Evolutionary conservation across 495 filamentous ascomycete species (phyloP), one percentile per base, ranked within the genome.

Genomic region (Lepraria neglecta): DNA sequence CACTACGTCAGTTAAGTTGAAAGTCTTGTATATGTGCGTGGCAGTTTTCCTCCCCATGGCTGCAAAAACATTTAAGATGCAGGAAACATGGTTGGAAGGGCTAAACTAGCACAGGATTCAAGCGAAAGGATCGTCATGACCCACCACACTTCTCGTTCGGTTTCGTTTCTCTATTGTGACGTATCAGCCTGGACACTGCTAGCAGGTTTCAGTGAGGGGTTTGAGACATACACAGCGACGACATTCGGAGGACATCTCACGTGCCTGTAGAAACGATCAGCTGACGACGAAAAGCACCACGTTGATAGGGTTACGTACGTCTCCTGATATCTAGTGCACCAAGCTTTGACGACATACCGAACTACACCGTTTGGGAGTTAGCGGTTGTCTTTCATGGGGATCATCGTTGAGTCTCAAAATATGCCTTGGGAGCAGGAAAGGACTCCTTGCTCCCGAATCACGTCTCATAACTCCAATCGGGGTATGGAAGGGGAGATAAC

Each of bases 261-360:
- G 43, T 71, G 64, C 40, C 67, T 60, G 52, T 56, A 35, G 17
- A 24, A 46, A 40, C 30, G 31, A 19, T 61, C 50, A 61, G 50
- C 19, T 5, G 40, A 56, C 12, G 31, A n/a, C 43, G 17, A 47
- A 11, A 27, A 40, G 47, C 24, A 21, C 40, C 51, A 53, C 12
- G 51, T 31, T 12, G 28, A 43, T 19, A 59, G 59, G 10, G 71
- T 40, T 71, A 73, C 64, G 43, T 9, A 43, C 31, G 75, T 78
- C 58, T 74, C 66, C 56, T 78, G 76, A 62, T 82, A 82, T 57
- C 73, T 72, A 19, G 70, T 70, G 63, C 80, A 83, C 80, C 80
- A 83, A 28, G 77, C 77, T 58, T 74, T 69, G 19, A 83, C 81
- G 11, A 74, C 69, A 55, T 77, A 76, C 19, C 77, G 76, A 24